Percentiles rank a stretch among this genome's conserved stretches.
phyloP scores from a whole-genome alignment of 2,329 filamentous ascomycete species.

The Orbilia blumenaviensis region DNA sequence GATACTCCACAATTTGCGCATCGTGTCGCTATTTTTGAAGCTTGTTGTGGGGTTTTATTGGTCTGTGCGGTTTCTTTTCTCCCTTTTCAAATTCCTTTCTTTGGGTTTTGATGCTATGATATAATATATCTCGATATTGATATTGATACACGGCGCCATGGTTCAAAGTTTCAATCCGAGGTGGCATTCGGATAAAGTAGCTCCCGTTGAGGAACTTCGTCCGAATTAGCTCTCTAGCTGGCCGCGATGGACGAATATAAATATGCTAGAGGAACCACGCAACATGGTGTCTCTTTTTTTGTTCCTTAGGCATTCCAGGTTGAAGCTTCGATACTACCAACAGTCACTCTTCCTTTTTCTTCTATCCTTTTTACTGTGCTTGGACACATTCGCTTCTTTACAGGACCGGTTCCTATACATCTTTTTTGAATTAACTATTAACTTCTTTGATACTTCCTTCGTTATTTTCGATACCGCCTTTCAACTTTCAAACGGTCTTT shows the following conservation, averaged over 20 bases:
- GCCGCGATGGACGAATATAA: not conserved
- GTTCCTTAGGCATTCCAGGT: conserved; percentile 52
- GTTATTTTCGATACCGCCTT: not conserved
- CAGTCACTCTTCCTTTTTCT: not conserved
- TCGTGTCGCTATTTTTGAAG: conserved; percentile 3
- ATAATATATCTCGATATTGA: conserved; percentile 8
- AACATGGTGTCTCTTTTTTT: not conserved
- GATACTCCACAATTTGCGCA: not conserved
- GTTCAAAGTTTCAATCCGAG: conserved; percentile 31
- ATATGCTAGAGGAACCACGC: not conserved
- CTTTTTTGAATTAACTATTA: not conserved
- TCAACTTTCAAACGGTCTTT: not conserved
- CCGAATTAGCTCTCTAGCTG: no score
- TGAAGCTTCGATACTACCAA: conserved; percentile 48
- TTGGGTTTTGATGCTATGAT: not conserved
- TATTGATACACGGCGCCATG: conserved; percentile 38
- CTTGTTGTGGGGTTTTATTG: not conserved
- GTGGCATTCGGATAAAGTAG: conserved; percentile 19
- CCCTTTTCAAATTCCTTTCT: not conserved
- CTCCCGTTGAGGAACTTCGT: not conserved
- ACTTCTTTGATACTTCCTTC: not conserved
- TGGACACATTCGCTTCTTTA: conserved; percentile 47
- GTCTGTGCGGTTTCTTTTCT: not conserved
- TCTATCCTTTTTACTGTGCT: conserved; percentile 18
- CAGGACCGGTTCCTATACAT: conserved; percentile 37